These are phyloP conservation scores for Daldinia bambusicola DNA, from an alignment of 495 filamentous ascomycete genomes.

Conservation along the genomic window DNA sequence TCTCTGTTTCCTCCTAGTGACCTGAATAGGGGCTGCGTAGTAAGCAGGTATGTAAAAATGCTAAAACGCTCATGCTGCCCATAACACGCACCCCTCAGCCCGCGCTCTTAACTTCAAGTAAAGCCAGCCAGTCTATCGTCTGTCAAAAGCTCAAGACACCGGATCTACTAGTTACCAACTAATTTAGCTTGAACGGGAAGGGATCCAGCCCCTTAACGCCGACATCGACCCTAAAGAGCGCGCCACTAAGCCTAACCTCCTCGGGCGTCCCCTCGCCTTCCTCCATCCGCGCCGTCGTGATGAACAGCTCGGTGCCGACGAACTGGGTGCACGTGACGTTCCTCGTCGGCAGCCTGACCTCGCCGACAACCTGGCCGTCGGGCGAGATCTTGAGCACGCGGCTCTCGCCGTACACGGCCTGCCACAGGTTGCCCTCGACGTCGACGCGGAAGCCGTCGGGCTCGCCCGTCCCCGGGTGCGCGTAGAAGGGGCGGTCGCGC, in stretches of 20 bases:
- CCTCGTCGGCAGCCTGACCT: conserved; percentile 73
- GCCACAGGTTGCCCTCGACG: conserved; percentile 77
- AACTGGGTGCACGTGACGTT: conserved; percentile 78
- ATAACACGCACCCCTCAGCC: not conserved
- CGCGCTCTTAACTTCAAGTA: not conserved
- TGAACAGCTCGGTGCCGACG: conserved; percentile 77
- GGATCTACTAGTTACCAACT: not conserved
- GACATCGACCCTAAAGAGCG: conserved; percentile 74
- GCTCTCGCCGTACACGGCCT: conserved; percentile 77
- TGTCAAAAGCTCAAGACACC: conserved; percentile 7
- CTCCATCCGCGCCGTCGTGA: conserved; percentile 73
- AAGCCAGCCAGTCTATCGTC: not conserved
- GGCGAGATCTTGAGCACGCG: conserved; percentile 74
- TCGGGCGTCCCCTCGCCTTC: conserved; percentile 66
- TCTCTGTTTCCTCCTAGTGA: not conserved
- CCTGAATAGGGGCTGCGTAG: not conserved
- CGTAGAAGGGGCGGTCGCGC: conserved; percentile 75
- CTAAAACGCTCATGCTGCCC: not conserved
- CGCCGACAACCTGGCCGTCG: conserved; percentile 70
- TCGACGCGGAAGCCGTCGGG: conserved; percentile 83
- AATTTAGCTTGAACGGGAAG: conserved; percentile 63
- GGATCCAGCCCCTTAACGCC: conserved; percentile 67
- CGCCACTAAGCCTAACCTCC: conserved; percentile 71
- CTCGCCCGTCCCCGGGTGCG: conserved; percentile 67
- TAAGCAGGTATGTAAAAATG: not conserved